A percentile compares a stretch with the other conserved stretches of the same genome.
phyloP scores from a whole-genome alignment of 345 rosid genomes.

The Theobroma cacao region DNA sequence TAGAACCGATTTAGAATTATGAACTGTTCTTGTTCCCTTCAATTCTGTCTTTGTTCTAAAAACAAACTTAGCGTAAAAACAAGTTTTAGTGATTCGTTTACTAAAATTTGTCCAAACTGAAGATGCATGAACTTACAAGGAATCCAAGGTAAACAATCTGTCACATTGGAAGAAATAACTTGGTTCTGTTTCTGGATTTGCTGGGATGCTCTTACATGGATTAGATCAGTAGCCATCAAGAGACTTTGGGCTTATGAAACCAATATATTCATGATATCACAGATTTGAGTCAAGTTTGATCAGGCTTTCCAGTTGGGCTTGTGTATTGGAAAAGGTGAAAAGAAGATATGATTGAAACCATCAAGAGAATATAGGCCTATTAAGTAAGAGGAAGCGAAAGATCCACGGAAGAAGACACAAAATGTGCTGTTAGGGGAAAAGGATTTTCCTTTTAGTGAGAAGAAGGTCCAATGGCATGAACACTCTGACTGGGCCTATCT shows the following conservation, averaged over 20 bases:
- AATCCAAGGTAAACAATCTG: neutral
- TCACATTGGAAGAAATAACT: neutral
- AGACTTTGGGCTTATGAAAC: neutral
- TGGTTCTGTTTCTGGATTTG: neutral
- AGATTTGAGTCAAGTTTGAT: neutral
- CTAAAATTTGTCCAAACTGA: neutral
- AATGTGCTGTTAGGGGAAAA: neutral
- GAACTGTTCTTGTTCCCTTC: neutral
- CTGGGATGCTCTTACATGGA: neutral
- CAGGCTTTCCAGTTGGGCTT: neutral
- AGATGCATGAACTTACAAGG: neutral
- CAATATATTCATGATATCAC: no score
- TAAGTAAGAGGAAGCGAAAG: neutral
- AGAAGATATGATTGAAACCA: no score
- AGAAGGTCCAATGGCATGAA: neutral
- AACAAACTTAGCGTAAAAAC: neutral
- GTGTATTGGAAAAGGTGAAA: neutral
- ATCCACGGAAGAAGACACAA: neutral
- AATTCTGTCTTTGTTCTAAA: neutral
- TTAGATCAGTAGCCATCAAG: neutral
- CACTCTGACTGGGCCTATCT: neutral
- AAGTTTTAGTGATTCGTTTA: no score
- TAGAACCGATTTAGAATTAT: neutral
- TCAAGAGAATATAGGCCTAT: no score
- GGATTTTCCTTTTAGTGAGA: neutral